A percentile compares a stretch with the other conserved stretches of the same genome.
Evolutionary conservation across 257 asterid genomes (phyloP).

Genomic region (Plantago major): DNA sequence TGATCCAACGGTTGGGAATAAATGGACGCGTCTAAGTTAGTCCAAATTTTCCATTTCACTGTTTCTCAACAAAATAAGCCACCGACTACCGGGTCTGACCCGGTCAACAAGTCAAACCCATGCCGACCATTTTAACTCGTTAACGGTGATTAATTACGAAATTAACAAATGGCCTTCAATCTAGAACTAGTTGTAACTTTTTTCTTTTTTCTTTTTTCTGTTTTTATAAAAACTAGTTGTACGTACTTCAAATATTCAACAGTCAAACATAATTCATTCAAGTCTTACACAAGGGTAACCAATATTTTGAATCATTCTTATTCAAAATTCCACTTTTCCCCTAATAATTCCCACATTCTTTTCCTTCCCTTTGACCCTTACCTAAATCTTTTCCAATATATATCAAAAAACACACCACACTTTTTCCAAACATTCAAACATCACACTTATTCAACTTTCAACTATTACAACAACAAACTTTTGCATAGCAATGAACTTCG

Average conservation of each 20-base stretch:
- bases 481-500: constrained; percentile 28
- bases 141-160: neutral
- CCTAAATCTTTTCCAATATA: neutral
- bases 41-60: neutral
- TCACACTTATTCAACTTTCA: neutral
- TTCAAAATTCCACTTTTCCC: constrained; percentile 17
- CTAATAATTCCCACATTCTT: constrained; percentile 18
- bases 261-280: constrained; percentile 25
- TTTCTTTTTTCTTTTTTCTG: too few species aligned
- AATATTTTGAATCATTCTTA: constrained; percentile 29
- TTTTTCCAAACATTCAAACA: constrained; percentile 4
- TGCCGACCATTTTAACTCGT: neutral
- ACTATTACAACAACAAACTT: neutral
- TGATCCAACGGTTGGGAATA: too few species aligned
- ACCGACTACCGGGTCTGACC: constrained; percentile 23
- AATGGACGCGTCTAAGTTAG: too few species aligned
- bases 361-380: constrained; percentile 17
- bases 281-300: neutral
- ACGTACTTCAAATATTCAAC: constrained; percentile 25
- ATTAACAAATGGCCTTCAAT: constrained; percentile 19
- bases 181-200: neutral
- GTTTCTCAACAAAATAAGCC: constrained; percentile 5
- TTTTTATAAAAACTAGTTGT: too few species aligned
- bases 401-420: neutral
- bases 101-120: constrained; percentile 26